These are phyloP conservation scores for Pythium periplocum DNA, from an alignment of 352 stramenopile genomes.

Conservation along the genomic window DNA sequence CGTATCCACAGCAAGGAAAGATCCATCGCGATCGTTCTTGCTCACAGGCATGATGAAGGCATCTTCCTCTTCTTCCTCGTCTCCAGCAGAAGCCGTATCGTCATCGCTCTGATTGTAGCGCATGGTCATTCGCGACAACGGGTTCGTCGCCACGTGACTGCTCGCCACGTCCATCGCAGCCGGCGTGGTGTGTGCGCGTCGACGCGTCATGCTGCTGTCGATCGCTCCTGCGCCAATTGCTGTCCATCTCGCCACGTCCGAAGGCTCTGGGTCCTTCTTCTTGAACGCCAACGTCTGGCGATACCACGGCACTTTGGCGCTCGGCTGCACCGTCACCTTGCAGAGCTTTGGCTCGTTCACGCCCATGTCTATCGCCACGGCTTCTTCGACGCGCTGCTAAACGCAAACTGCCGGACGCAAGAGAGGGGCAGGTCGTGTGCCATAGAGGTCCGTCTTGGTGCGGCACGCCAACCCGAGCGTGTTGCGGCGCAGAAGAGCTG, in stretches of 20 bases:
- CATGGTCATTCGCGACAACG: conserved; percentile 43
- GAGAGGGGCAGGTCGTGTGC: background rate
- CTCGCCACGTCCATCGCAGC: conserved; percentile 13
- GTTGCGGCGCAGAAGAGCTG: too few species aligned
- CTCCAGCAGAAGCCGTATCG: conserved; percentile 2
- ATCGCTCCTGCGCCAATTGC: conserved; percentile 8
- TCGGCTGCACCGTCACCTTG: conserved; percentile 49
- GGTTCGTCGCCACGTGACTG: conserved; percentile 34
- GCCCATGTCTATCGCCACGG: conserved; percentile 15
- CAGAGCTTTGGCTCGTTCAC: conserved; percentile 39
- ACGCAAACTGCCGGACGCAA: background rate
- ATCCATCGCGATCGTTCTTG: conserved; percentile 28
- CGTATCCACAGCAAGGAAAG: conserved; percentile 51
- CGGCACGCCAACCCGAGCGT: too few species aligned
- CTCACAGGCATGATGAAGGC: conserved; percentile 6
- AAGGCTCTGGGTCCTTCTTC: conserved; percentile 22
- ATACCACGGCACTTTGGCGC: background rate
- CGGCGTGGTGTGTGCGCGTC: conserved; percentile 44
- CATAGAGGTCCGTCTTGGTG: background rate
- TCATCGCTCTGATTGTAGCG: conserved; percentile 22
- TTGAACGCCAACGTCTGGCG: conserved; percentile 19
- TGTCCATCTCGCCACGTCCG: conserved; percentile 2
- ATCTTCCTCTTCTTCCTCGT: conserved; percentile 1
- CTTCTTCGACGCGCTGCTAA: background rate
- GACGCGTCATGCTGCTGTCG: conserved; percentile 18